A percentile compares a stretch with the other conserved stretches of the same genome.
phyloP scores from a whole-genome alignment of 768 basidiomycete genomes.

The Hygrophorus russula region DNA sequence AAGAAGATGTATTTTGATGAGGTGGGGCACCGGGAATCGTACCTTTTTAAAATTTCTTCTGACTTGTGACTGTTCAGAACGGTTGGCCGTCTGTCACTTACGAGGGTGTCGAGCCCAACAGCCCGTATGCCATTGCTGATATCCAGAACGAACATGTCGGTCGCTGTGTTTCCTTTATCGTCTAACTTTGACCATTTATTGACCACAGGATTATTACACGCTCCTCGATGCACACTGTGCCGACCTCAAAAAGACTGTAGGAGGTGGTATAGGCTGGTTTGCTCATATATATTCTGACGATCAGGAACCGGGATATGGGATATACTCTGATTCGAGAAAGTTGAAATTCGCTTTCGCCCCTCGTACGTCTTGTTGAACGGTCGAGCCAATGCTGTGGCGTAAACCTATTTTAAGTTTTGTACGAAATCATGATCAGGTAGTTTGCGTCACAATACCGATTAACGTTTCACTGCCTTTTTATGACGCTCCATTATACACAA shows the following conservation, averaged over 20 bases:
- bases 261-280: conserved; percentile 73
- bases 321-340: conserved; percentile 36
- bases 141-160: conserved; percentile 51
- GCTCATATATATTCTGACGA: conserved; percentile 67
- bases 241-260: conserved; percentile 44
- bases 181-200: background rate
- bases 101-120: conserved; percentile 53
- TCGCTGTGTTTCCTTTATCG: background rate
- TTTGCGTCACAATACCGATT: background rate
- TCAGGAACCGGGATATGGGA: conserved; percentile 61
- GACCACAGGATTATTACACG: conserved; percentile 42
- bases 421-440: background rate
- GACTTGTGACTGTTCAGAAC: conserved; percentile 32
- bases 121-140: conserved; percentile 45
- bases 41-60: background rate
- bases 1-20: conserved; percentile 73
- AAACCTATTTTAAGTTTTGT: too few relatives aligned
- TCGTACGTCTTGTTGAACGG: conserved; percentile 40
- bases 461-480: background rate
- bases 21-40: conserved; percentile 23
- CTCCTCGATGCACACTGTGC: conserved; percentile 55
- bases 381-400: too few relatives aligned
- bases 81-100: conserved; percentile 69
- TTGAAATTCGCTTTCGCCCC: conserved; percentile 60
- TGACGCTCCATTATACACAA: background rate